Percentiles rank a stretch among this genome's conserved stretches.
Conservation (phyloP, 2,329 filamentous ascomycete genomes). For the Hawksworthiomyces lignivorus region DNA sequence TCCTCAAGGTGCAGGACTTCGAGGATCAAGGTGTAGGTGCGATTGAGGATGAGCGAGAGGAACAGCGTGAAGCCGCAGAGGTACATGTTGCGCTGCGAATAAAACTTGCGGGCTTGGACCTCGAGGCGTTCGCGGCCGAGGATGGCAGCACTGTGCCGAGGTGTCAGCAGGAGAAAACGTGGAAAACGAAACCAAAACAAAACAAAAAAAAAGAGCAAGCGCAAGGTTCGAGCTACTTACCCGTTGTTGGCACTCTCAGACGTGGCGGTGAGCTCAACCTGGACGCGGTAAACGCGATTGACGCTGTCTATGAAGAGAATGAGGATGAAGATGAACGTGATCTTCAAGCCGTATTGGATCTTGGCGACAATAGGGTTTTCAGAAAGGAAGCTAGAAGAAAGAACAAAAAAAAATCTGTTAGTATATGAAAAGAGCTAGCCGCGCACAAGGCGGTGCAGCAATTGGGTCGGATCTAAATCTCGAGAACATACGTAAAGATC, state of each 20-base stretch:
- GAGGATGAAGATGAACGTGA: conserved; percentile 97
- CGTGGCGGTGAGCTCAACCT: conserved; percentile 73
- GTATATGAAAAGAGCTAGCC: too few relatives aligned
- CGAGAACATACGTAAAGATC: conserved; percentile 61
- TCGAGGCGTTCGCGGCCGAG: conserved; percentile 94
- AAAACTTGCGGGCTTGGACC: conserved; percentile 99
- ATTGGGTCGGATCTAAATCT: too few relatives aligned
- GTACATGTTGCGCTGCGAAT: conserved; percentile 99
- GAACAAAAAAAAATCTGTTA: too few relatives aligned
- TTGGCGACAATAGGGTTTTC: conserved; percentile 80
- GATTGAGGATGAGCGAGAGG: conserved; percentile 96
- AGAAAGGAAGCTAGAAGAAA: conserved; percentile 80
- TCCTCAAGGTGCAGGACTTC: conserved; percentile 88
- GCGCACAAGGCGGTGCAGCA: too few relatives aligned
- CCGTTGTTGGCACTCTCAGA: conserved; percentile 48
- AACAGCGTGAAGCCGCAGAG: conserved; percentile 99
- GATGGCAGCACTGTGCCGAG: conserved; percentile 47
- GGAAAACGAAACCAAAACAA: neutral
- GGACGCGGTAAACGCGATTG: conserved; percentile 90
- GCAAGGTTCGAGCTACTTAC: too few relatives aligned
- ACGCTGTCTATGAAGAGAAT: conserved; percentile 98
- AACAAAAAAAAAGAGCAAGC: conserved; percentile 18
- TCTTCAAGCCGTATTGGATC: conserved; percentile 96
- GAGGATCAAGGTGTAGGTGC: conserved; percentile 95
- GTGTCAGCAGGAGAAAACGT: conserved; percentile 16